These are phyloP conservation scores for Rhodotorula sp. DNA, from an alignment of 1,284 basidiomycete genomes.

Conservation along the genomic window DNA sequence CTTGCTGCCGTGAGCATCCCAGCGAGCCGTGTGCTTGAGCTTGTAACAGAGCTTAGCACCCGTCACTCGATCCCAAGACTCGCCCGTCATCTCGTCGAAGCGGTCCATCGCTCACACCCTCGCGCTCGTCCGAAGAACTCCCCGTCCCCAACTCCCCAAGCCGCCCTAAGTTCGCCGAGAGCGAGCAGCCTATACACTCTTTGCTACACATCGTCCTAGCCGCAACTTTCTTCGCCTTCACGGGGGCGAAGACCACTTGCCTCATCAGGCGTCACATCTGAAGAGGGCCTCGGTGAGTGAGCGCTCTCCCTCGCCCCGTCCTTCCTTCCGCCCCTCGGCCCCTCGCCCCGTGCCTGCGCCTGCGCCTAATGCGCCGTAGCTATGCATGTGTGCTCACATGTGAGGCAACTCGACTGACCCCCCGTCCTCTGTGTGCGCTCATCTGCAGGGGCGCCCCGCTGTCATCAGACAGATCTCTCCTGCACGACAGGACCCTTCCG, in stretches of 20 bases:
- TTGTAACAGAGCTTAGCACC: not conserved
- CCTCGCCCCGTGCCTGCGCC: not conserved
- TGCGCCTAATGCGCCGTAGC: not conserved
- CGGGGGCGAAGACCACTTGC: conserved; percentile 31
- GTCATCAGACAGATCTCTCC: conserved; percentile 17
- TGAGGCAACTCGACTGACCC: not conserved
- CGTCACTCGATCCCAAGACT: not conserved
- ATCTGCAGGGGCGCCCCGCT: conserved; percentile 21
- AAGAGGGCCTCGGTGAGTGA: conserved; percentile 13
- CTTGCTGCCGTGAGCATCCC: not conserved
- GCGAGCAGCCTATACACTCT: not conserved
- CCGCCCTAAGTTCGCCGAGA: conserved; percentile 5
- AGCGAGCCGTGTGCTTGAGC: not conserved
- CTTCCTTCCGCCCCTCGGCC: not conserved
- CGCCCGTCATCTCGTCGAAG: conserved; percentile 7
- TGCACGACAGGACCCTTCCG: conserved; percentile 16
- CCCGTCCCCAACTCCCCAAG: conserved; percentile 9
- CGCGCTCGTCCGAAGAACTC: not conserved
- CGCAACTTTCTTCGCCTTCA: conserved; percentile 29
- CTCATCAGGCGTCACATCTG: conserved; percentile 8
- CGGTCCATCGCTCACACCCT: not conserved
- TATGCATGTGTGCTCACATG: not conserved
- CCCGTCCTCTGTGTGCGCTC: not conserved
- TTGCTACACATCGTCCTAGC: not conserved
- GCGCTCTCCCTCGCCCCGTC: not conserved